phyloP scores from a whole-genome alignment of 1,139 yeast species.

The Geotrichum europaeum region DNA sequence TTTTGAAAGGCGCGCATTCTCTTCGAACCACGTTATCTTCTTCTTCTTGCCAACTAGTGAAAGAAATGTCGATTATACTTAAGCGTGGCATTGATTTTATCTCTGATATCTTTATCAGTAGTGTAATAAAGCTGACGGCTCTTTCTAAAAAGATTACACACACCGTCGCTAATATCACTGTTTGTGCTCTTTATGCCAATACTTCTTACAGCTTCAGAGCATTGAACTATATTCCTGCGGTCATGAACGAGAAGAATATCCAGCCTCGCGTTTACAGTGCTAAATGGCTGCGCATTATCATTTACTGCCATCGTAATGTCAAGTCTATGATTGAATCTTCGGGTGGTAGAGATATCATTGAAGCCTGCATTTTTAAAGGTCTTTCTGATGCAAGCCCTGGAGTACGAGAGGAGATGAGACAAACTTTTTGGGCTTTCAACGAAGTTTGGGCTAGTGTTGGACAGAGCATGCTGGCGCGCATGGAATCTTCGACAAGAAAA shows the following conservation, averaged over 20 bases:
- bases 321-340: slow-evolving; percentile 36
- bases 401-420: slow-evolving; percentile 72
- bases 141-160: slow-evolving; percentile 79
- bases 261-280: slow-evolving; percentile 68
- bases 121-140: slow-evolving; percentile 58
- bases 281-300: slow-evolving; percentile 59
- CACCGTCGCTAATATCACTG: slow-evolving; percentile 61
- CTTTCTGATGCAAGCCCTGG: slow-evolving; percentile 74
- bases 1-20: slow-evolving; percentile 63
- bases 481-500: slow-evolving; percentile 46
- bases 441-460: slow-evolving; percentile 42
- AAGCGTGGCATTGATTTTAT: slow-evolving; percentile 50
- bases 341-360: slow-evolving; percentile 43
- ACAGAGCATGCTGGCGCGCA: slow-evolving; percentile 36
- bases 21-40: slow-evolving; percentile 77
- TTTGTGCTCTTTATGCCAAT: slow-evolving; percentile 55
- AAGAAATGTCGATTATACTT: slow-evolving; percentile 56
- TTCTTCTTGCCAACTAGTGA: slow-evolving; percentile 71
- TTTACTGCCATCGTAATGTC: slow-evolving; percentile 33
- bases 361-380: slow-evolving; percentile 52
- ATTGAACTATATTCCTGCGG: slow-evolving; percentile 46
- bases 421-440: slow-evolving; percentile 65
- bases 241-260: slow-evolving; percentile 61
- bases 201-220: slow-evolving; percentile 50
- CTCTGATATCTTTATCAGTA: slow-evolving; percentile 55